Percentiles rank a stretch among this genome's conserved stretches.
phyloP scores from a whole-genome alignment of 192 early-diverging fungal species.

The Obelidium mucronatum region DNA sequence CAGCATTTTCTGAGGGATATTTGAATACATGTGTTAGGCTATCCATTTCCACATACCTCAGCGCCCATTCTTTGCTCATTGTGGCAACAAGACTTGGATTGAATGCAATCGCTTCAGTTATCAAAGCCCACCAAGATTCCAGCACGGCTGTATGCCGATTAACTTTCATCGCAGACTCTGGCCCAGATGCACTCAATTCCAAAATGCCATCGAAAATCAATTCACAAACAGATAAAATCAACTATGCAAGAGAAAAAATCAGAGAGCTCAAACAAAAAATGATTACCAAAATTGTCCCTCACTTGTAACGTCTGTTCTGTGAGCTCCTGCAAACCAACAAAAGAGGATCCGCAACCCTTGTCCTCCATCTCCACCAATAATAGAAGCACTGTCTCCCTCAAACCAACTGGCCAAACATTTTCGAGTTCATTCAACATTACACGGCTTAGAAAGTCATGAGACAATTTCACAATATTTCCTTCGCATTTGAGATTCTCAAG shows the following conservation, averaged over 20 bases:
- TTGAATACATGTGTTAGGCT: neutral
- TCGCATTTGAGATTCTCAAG: too few relatives aligned
- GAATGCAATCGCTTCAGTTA: neutral
- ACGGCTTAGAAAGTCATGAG: too few relatives aligned
- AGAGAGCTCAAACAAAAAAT: neutral
- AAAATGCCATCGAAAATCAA: slow-evolving; percentile 14
- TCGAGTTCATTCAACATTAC: too few relatives aligned
- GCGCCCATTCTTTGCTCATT: neutral
- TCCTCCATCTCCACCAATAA: neutral
- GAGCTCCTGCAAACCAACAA: too few relatives aligned
- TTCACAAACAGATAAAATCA: slow-evolving; percentile 13
- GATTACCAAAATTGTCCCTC: too few relatives aligned
- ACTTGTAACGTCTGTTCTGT: too few relatives aligned
- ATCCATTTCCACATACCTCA: neutral
- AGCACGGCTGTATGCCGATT: neutral
- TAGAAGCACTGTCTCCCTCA: neutral
- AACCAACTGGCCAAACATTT: neutral
- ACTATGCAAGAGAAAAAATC: too few relatives aligned
- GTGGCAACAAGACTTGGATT: neutral
- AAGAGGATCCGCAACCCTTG: too few relatives aligned
- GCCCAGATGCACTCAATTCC: neutral
- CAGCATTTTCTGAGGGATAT: slow-evolving; percentile 7
- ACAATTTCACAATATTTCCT: too few relatives aligned
- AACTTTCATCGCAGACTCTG: neutral
- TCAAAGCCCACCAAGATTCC: slow-evolving; percentile 28